phyloP scores from a whole-genome alignment of 2,329 filamentous ascomycete genomes.

The Aspergillus aculeatinus region DNA sequence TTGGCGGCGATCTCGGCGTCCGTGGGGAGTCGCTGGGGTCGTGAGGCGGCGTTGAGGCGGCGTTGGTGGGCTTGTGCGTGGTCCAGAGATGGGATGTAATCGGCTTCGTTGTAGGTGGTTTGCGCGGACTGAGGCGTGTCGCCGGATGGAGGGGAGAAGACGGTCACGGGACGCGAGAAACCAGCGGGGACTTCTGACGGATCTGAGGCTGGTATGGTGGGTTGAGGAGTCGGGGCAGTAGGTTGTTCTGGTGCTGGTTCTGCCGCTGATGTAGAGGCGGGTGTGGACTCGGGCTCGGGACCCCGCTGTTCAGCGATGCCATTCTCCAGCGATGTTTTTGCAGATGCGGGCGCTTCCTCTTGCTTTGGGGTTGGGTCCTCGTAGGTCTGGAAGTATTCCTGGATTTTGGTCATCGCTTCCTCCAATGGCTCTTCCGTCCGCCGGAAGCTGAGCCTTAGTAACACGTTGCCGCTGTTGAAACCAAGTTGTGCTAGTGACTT shows the following conservation, averaged over 20 bases:
- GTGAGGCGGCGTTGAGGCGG: conserved; percentile 72
- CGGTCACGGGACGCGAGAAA: conserved; percentile 55
- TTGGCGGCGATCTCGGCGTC: conserved; percentile 77
- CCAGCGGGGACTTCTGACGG: conserved; percentile 30
- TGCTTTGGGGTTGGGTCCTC: conserved; percentile 31
- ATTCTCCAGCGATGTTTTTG: conserved; percentile 10
- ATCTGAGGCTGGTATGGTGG: conserved; percentile 19
- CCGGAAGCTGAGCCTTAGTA: conserved; percentile 76
- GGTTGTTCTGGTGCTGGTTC: conserved; percentile 15
- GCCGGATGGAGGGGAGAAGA: conserved; percentile 77
- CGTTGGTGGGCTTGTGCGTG: conserved; percentile 79
- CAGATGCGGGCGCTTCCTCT: conserved; percentile 26
- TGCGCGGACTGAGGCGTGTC: conserved; percentile 73
- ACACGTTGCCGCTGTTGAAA: conserved; percentile 76
- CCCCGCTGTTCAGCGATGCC: conserved; percentile 12
- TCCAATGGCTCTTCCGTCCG: conserved; percentile 75
- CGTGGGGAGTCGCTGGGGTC: conserved; percentile 76
- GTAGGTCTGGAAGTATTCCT: conserved; percentile 64
- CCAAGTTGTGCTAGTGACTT: conserved; percentile 86
- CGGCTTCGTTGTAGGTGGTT: conserved; percentile 65
- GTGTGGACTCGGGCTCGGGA: conserved; percentile 10
- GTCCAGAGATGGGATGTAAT: conserved; percentile 77
- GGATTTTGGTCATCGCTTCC: conserved; percentile 80
- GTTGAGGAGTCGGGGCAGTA: conserved; percentile 13
- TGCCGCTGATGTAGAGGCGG: conserved; percentile 13